phyloP scores from a whole-genome alignment of 2,329 filamentous ascomycete genomes.

The Scedosporium apiospermum region DNA sequence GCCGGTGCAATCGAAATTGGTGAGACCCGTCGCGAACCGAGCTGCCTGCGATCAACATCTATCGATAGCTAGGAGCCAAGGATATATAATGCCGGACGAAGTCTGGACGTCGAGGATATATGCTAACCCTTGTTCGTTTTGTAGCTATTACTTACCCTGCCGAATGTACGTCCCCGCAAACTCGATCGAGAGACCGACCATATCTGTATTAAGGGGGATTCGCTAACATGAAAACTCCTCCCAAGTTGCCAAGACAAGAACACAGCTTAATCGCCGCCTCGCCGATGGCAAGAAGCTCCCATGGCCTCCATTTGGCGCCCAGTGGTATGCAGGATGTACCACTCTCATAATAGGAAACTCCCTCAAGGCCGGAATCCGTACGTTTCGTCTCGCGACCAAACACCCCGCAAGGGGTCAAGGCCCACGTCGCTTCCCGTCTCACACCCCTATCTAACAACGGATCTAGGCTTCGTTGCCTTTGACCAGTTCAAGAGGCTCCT shows the following conservation, averaged over 20 bases:
- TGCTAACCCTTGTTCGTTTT: constrained; percentile 3
- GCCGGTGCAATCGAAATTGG: constrained; percentile 92
- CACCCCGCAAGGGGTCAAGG: not conserved
- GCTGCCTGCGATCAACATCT: not conserved
- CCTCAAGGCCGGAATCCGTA: constrained; percentile 89
- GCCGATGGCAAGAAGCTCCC: constrained; percentile 78
- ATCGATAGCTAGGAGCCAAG: too few species aligned
- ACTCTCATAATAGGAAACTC: constrained; percentile 96
- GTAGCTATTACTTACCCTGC: constrained; percentile 82
- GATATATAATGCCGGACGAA: not conserved
- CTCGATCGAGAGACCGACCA: not conserved
- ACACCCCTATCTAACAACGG: not conserved
- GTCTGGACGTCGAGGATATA: not conserved
- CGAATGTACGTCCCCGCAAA: constrained; percentile 55
- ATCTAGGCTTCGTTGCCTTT: constrained; percentile 79
- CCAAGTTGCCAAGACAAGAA: constrained; percentile 83
- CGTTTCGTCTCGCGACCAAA: constrained; percentile 21
- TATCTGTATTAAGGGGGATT: not conserved
- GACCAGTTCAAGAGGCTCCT: constrained; percentile 85
- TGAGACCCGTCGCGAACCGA: constrained; percentile 28
- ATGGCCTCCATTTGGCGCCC: constrained; percentile 84
- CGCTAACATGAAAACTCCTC: constrained; percentile 9
- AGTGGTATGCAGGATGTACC: constrained; percentile 98
- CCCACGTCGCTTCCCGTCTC: not conserved
- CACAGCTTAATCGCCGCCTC: constrained; percentile 81